phyloP scores from a whole-genome alignment of 208 protist genomes.

The Acanthamoeba castellanii region DNA sequence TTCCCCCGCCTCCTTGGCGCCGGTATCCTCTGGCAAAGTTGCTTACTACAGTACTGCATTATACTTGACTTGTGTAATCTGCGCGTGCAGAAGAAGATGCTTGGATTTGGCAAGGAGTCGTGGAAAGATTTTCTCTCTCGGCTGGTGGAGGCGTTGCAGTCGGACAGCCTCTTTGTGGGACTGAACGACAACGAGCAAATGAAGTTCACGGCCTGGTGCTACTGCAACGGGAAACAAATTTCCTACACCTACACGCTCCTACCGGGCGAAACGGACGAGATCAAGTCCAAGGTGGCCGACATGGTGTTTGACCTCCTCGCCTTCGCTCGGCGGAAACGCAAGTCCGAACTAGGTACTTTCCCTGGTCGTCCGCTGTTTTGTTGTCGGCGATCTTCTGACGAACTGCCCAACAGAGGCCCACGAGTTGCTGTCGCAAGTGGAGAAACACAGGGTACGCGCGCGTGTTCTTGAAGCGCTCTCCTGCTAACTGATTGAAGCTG shows the following conservation, averaged over 20 bases:
- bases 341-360: not conserved
- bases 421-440: constrained; percentile 16
- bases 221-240: constrained; percentile 5
- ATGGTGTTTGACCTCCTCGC: constrained; percentile 69
- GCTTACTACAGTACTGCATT: no score
- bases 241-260: constrained; percentile 39
- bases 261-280: not conserved
- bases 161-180: constrained; percentile 47
- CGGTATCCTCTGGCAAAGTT: no score
- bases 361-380: not conserved
- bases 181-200: constrained; percentile 31
- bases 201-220: constrained; percentile 62
- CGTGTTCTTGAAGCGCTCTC: no score
- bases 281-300: constrained; percentile 30
- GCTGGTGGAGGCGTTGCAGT: not conserved
- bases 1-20: not conserved
- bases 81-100: constrained; percentile 18
- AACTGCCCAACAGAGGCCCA: not conserved
- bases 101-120: constrained; percentile 8
- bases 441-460: not conserved
- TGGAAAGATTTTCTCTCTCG: constrained; percentile 32
- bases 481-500: no score
- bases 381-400: no score
- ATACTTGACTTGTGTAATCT: not conserved
- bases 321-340: not conserved